Percentiles rank a stretch among this genome's conserved stretches.
These are phyloP conservation scores for Metarhizium anisopliae DNA, from an alignment of 2,329 filamentous ascomycete genomes.

Conservation along the genomic window DNA sequence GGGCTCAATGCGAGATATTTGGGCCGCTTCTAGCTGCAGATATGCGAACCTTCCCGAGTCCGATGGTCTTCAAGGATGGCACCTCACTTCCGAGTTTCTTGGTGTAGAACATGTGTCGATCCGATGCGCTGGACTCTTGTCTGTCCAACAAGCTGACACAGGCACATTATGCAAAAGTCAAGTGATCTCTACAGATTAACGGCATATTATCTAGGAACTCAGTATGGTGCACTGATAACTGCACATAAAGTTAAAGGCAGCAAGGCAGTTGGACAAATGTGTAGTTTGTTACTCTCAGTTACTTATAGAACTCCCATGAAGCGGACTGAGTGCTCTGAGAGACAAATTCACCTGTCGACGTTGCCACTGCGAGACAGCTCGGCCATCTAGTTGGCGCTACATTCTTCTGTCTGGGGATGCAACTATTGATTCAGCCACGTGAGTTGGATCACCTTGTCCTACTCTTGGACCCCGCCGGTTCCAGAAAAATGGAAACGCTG, in stretches of 20 bases:
- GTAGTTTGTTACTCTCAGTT: too few relatives aligned
- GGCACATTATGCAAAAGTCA: constrained; percentile 20
- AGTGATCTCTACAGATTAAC: constrained; percentile 16
- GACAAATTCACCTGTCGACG: too few relatives aligned
- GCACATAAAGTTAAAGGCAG: too few relatives aligned
- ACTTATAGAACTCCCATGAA: too few relatives aligned
- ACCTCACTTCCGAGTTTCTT: background rate
- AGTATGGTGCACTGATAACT: too few relatives aligned
- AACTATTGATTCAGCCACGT: background rate
- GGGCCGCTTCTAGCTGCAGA: background rate
- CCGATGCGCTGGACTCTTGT: background rate
- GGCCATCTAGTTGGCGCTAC: too few relatives aligned
- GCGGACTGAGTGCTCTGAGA: too few relatives aligned
- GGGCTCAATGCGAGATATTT: background rate
- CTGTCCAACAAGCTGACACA: constrained; percentile 12
- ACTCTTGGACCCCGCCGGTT: background rate
- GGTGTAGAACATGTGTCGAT: background rate
- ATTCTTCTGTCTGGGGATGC: too few relatives aligned
- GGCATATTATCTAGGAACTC: too few relatives aligned
- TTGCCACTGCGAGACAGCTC: too few relatives aligned
- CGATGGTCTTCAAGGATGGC: background rate
- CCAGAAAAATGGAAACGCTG: background rate
- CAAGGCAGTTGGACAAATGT: too few relatives aligned
- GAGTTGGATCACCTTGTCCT: too few relatives aligned
- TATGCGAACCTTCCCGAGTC: background rate